Evolutionary conservation across 1,284 basidiomycete species (phyloP).

Genomic region (Moesziomyces sp.): DNA sequence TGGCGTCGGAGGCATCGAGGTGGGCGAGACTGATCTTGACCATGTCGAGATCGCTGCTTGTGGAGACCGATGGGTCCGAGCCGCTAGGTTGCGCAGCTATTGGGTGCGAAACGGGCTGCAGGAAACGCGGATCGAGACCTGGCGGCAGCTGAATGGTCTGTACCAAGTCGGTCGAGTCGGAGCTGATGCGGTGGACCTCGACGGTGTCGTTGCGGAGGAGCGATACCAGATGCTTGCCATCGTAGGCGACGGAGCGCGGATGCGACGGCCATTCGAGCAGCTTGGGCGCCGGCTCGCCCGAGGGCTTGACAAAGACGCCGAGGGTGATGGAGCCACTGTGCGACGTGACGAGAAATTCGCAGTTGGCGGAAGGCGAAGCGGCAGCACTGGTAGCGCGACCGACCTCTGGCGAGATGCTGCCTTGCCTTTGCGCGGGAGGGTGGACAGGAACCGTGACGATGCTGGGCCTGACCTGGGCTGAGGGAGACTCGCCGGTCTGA

Average conservation of each 20-base stretch:
- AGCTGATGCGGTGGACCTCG: slow-evolving; percentile 51
- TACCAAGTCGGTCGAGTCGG: slow-evolving; percentile 37
- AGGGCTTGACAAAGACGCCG: slow-evolving; percentile 60
- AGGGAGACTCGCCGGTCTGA: slow-evolving; percentile 57
- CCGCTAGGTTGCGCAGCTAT: not conserved
- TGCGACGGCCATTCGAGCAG: slow-evolving; percentile 66
- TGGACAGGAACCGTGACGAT: slow-evolving; percentile 54
- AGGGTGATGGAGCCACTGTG: slow-evolving; percentile 60
- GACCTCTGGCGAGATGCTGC: slow-evolving; percentile 14
- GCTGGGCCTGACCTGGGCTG: slow-evolving; percentile 58
- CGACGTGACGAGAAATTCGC: slow-evolving; percentile 64
- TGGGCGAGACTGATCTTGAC: slow-evolving; percentile 20
- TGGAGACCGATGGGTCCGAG: not conserved
- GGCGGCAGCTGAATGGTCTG: slow-evolving; percentile 47
- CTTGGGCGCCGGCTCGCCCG: slow-evolving; percentile 62
- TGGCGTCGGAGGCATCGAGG: slow-evolving; percentile 1
- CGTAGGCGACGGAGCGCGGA: slow-evolving; percentile 59
- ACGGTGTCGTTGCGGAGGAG: slow-evolving; percentile 63
- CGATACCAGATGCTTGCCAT: slow-evolving; percentile 49
- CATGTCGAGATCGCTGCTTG: slow-evolving; percentile 14
- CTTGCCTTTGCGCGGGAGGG: slow-evolving; percentile 5
- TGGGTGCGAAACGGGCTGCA: slow-evolving; percentile 24
- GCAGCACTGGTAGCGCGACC: slow-evolving; percentile 2
- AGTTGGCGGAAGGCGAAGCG: slow-evolving; percentile 8
- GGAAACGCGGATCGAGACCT: slow-evolving; percentile 54